Conservation (phyloP, 1,284 basidiomycete genomes). For the Rhodotorula sp. region DNA sequence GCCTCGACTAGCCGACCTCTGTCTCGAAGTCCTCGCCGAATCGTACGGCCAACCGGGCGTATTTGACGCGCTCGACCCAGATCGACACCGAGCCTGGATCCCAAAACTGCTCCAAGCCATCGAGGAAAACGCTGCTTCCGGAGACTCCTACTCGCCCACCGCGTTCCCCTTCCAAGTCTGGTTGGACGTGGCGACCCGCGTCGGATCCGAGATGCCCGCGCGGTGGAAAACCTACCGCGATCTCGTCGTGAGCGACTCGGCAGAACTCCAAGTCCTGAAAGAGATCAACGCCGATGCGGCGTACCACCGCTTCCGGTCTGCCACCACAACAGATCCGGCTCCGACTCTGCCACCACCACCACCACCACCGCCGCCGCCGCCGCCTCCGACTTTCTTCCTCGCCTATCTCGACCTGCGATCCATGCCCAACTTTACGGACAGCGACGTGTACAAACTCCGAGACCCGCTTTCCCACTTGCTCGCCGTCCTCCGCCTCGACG, state of each 20-base stretch:
- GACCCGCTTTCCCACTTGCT: conserved; percentile 25
- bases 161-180: conserved; percentile 24
- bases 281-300: conserved; percentile 18
- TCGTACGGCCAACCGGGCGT: conserved; percentile 13
- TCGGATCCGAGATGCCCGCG: conserved; percentile 2
- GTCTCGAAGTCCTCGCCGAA: conserved; percentile 16
- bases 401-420: conserved; percentile 27
- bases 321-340: too few relatives aligned
- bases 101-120: conserved; percentile 1
- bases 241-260: conserved; percentile 11
- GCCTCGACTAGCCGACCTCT: conserved; percentile 10
- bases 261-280: conserved; percentile 12
- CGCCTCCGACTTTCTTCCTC: conserved; percentile 27
- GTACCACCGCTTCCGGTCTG: neutral
- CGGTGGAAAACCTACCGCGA: conserved; percentile 24
- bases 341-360: neutral
- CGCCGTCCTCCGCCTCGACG: conserved; percentile 28
- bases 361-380: neutral
- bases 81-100: neutral
- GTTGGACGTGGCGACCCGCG: conserved; percentile 17
- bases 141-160: neutral
- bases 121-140: neutral
- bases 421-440: conserved; percentile 17
- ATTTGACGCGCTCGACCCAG: conserved; percentile 14
- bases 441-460: conserved; percentile 25